phyloP scores from a whole-genome alignment of 2,329 filamentous ascomycete genomes.

The Epichloe uncinata region DNA sequence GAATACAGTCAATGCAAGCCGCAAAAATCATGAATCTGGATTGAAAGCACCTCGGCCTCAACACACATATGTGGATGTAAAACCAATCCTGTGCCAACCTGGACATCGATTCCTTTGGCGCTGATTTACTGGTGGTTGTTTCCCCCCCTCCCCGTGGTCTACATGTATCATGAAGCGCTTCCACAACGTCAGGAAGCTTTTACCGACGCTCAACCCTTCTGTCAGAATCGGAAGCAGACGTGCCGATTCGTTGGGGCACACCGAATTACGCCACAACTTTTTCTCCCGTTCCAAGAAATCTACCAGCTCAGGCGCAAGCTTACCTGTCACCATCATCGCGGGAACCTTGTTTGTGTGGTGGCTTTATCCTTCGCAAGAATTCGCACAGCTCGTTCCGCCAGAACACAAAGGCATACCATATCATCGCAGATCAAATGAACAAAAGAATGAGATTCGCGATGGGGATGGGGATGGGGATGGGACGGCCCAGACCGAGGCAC shows the following conservation, averaged over 20 bases:
- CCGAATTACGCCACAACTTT: background rate
- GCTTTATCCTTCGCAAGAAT: conserved; percentile 30
- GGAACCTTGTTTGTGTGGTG: conserved; percentile 28
- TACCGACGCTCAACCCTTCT: conserved; percentile 2
- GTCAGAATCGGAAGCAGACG: background rate
- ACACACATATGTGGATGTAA: no score
- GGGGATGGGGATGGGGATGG: conserved; percentile 9
- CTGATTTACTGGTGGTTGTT: background rate
- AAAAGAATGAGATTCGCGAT: conserved; percentile 7
- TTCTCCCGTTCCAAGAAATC: conserved; percentile 1
- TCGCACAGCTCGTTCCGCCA: conserved; percentile 21
- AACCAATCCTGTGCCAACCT: background rate
- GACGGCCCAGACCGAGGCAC: conserved; percentile 9
- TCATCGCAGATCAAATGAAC: background rate
- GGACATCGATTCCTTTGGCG: background rate
- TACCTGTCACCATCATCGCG: conserved; percentile 21
- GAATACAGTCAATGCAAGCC: background rate
- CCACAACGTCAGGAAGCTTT: conserved; percentile 3
- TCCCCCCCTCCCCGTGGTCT: background rate
- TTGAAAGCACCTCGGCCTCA: background rate
- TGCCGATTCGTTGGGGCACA: background rate
- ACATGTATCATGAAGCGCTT: conserved; percentile 6
- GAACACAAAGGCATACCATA: background rate
- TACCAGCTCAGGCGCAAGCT: conserved; percentile 4
- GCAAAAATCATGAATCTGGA: background rate